A percentile compares a stretch with the other conserved stretches of the same genome.
Evolutionary conservation across 192 early-diverging fungal species (phyloP).

Genomic region (Phlyctochytrium bullatum): DNA sequence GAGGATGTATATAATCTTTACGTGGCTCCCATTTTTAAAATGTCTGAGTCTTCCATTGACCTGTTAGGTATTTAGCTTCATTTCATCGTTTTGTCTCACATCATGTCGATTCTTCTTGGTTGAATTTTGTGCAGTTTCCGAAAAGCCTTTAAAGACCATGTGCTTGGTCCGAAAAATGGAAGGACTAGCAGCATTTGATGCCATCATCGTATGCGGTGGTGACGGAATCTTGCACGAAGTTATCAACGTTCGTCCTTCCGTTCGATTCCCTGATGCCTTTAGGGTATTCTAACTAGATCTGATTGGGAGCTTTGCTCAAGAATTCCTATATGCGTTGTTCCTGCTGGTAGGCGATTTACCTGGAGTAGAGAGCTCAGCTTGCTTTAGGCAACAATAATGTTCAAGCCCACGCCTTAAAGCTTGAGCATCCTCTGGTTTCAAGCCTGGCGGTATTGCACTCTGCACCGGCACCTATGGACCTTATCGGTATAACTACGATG

Average conservation of each 20-base stretch:
- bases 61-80: background rate
- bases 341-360: background rate
- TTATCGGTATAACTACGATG: background rate
- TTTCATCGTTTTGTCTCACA: too few species aligned
- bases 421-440: background rate
- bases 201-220: slow-evolving; percentile 3
- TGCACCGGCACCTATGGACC: background rate
- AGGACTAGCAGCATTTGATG: background rate
- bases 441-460: background rate
- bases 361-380: background rate
- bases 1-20: background rate
- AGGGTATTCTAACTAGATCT: background rate
- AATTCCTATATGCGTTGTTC: background rate
- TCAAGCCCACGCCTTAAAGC: background rate
- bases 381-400: background rate
- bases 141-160: slow-evolving; percentile 6
- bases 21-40: background rate
- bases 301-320: background rate
- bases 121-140: background rate
- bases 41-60: background rate
- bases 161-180: background rate
- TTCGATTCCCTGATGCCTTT: too few species aligned
- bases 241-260: slow-evolving; percentile 1
- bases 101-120: too few species aligned
- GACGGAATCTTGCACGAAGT: background rate